These are phyloP conservation scores for Nannizziopsis barbatae DNA, from an alignment of 2,329 filamentous ascomycete species.

Conservation along the genomic window DNA sequence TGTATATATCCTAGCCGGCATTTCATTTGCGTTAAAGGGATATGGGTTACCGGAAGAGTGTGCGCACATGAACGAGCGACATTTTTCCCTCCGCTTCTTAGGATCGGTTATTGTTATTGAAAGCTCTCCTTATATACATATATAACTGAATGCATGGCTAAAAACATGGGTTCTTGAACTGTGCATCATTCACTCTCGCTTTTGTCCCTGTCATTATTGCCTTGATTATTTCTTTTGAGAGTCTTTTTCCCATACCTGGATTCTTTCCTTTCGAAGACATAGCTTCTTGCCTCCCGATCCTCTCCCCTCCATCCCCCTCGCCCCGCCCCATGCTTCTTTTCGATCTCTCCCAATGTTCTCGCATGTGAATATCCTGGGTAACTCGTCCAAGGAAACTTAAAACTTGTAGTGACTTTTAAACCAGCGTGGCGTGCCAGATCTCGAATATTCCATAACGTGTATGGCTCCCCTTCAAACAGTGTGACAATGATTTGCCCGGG, in stretches of 20 bases:
- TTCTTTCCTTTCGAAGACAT: constrained; percentile 36
- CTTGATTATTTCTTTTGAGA: constrained; percentile 18
- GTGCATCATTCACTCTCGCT: constrained; percentile 23
- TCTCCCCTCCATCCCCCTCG: constrained; percentile 38
- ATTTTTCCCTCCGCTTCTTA: background rate
- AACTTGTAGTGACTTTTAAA: constrained; percentile 38
- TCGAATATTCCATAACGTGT: constrained; percentile 87
- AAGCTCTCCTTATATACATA: background rate
- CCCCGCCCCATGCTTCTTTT: constrained; percentile 28
- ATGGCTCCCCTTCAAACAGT: constrained; percentile 86
- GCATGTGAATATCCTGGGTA: constrained; percentile 40
- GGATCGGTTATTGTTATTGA: background rate
- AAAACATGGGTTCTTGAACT: background rate
- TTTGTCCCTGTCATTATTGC: constrained; percentile 28
- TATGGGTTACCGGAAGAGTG: background rate
- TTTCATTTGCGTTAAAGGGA: background rate
- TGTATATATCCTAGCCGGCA: constrained; percentile 65
- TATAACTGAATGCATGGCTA: background rate
- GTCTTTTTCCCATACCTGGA: constrained; percentile 20
- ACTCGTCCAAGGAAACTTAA: constrained; percentile 38
- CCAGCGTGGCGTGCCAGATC: constrained; percentile 66
- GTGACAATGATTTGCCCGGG: constrained; percentile 62
- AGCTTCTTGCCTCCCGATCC: constrained; percentile 37
- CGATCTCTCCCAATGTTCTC: constrained; percentile 36
- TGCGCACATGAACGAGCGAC: background rate